Evolutionary conservation across 1,139 yeast species (phyloP), one percentile per base, ranked within the genome.

Genomic region (Hanseniaspora sp.): DNA sequence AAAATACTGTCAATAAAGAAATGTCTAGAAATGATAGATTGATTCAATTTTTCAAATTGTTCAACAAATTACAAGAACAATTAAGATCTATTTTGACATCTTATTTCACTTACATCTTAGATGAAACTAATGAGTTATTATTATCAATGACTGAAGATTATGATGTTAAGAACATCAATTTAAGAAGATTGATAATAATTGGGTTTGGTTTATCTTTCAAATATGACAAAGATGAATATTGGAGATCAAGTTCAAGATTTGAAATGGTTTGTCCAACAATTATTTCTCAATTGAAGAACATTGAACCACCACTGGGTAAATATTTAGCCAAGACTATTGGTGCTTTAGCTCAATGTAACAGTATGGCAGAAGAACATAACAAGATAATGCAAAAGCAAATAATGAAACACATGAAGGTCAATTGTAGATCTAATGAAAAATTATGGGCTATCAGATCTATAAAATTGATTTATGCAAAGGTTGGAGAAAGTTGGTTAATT

Each of bases 401-500:
- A 51, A 70, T 80, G 54, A 67, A 69, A 17, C 85, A 80, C 61
- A 74, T 83, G 78, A 76, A 74, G 64, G 74, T 77, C 17, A 70
- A 71, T 3, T 72, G 78, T 59, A 64, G 67, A 48, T 64, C 80
- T 15, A 69, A 70, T 55, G 85, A 80, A 62, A 88, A 88, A 74
- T 75, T 83, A 61, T 86, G 95, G 95, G 80, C 96, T 34, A 77
- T 87, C 54, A 80, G 83, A 66, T 74, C 86, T 1, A 77, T 90
- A 69, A 86, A 86, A 69, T 75, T 80, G 30, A 79, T 92, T 43
- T 92, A 88, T 76, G 86, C 86, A 61, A 86, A 86, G 73, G 82
- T 88, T 66, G 97, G 97, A 53, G 97, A 92, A 64, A 88, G 83
- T 67, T 92, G 98, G 98, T 77, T 92, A 59, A 73, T 83, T 40